phyloP scores from a whole-genome alignment of 75 land plant genomes.

The Cupressus sempervirens region DNA sequence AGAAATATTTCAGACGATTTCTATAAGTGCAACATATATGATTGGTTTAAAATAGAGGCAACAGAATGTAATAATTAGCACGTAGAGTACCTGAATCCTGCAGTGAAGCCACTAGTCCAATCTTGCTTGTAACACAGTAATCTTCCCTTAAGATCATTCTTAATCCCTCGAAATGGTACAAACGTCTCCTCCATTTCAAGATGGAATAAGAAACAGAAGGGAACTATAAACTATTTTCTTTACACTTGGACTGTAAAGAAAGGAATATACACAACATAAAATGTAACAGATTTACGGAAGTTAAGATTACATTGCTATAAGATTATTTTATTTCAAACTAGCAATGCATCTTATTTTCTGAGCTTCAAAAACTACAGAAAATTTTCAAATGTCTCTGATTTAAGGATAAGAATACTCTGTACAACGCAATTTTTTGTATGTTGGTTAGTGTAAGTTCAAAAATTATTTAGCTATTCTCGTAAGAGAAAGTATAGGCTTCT shows the following conservation, averaged over 20 bases:
- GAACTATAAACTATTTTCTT: background rate
- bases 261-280: background rate
- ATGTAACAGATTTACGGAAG: background rate
- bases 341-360: too few relatives aligned
- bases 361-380: too few relatives aligned
- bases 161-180: slow-evolving; percentile 46
- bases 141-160: slow-evolving; percentile 45
- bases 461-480: too few relatives aligned
- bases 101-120: slow-evolving; percentile 47
- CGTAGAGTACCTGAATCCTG: slow-evolving; percentile 43
- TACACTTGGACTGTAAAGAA: background rate
- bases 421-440: too few relatives aligned
- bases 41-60: background rate
- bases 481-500: too few relatives aligned
- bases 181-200: slow-evolving; percentile 33
- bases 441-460: too few relatives aligned
- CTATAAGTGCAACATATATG: background rate
- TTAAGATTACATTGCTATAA: background rate
- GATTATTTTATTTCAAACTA: background rate
- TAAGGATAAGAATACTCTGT: too few relatives aligned
- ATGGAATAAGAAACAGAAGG: background rate
- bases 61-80: background rate
- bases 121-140: slow-evolving; percentile 44
- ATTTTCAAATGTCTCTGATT: too few relatives aligned
- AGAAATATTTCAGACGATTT: background rate